These are phyloP conservation scores for Jacaranda copaia DNA, from an alignment of 257 asterid species.

Conservation along the genomic window DNA sequence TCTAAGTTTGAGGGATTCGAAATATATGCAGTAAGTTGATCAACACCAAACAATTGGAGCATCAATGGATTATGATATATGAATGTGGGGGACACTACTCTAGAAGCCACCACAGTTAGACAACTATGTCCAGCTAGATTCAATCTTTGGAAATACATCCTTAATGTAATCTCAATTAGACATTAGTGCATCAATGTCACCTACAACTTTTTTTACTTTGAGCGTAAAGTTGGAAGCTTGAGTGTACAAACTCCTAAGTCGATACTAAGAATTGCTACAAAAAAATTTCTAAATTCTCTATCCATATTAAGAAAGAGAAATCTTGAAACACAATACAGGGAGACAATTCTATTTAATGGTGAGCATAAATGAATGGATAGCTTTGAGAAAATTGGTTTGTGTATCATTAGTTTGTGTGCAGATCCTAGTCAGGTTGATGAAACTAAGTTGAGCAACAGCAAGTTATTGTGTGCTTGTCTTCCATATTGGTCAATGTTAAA, in stretches of 20 bases:
- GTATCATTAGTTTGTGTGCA: conserved; percentile 37
- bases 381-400: conserved; percentile 47
- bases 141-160: conserved; percentile 47
- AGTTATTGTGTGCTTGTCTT: conserved; percentile 77
- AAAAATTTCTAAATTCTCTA: conserved; percentile 84
- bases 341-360: conserved; percentile 39
- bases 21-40: conserved; percentile 36
- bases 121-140: conserved; percentile 44
- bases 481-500: conserved; percentile 77
- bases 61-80: conserved; percentile 47
- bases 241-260: conserved; percentile 78
- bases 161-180: conserved; percentile 52
- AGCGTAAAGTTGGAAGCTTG: conserved; percentile 52
- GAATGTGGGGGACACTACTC: conserved; percentile 61
- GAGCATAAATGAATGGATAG: conserved; percentile 40
- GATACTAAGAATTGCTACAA: conserved; percentile 81
- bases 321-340: conserved; percentile 45
- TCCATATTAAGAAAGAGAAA: conserved; percentile 88
- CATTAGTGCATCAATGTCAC: conserved; percentile 51
- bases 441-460: conserved; percentile 43
- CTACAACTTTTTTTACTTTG: conserved; percentile 58
- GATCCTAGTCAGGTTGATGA: conserved; percentile 45
- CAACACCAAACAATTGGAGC: conserved; percentile 48
- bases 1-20: conserved; percentile 40
- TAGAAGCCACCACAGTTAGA: conserved; percentile 75